A percentile compares a stretch with the other conserved stretches of the same genome.
Evolutionary conservation across 176 grass and related monocot species (phyloP).

Genomic region (Avena insularis): DNA sequence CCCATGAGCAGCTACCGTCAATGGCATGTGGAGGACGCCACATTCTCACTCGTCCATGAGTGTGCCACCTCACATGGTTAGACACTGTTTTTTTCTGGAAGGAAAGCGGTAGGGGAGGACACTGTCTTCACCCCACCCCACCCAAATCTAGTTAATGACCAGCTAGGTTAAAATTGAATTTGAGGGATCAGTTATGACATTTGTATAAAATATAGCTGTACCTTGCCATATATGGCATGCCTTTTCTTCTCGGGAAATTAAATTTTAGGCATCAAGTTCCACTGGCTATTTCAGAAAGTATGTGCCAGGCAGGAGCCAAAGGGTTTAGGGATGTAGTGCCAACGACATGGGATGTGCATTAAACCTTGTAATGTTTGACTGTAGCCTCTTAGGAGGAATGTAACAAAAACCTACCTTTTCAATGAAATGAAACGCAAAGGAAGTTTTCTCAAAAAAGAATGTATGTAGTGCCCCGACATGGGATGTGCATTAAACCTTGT

Average conservation of each 20-base stretch:
- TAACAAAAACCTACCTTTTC: too few relatives aligned
- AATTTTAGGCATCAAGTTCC: conserved; percentile 10
- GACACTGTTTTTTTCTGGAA: not conserved
- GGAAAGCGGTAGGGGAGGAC: not conserved
- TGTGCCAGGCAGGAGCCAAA: too few relatives aligned
- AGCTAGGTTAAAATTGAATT: not conserved
- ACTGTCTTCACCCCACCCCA: not conserved
- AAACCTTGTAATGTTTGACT: too few relatives aligned
- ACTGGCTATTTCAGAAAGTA: not conserved
- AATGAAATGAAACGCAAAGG: too few relatives aligned
- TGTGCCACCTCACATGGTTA: not conserved
- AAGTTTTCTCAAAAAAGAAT: too few relatives aligned
- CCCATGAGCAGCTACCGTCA: not conserved
- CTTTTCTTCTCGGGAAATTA: not conserved
- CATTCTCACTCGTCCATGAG: not conserved
- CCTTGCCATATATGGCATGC: not conserved
- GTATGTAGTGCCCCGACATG: too few relatives aligned
- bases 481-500: too few relatives aligned
- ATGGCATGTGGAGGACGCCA: not conserved
- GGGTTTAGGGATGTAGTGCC: too few relatives aligned
- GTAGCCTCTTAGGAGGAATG: too few relatives aligned
- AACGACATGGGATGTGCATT: too few relatives aligned
- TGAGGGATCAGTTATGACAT: not conserved
- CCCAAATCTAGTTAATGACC: not conserved
- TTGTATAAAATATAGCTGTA: too few relatives aligned